phyloP scores from a whole-genome alignment of 441 rosid genomes.

The Aquilaria agallochum region DNA sequence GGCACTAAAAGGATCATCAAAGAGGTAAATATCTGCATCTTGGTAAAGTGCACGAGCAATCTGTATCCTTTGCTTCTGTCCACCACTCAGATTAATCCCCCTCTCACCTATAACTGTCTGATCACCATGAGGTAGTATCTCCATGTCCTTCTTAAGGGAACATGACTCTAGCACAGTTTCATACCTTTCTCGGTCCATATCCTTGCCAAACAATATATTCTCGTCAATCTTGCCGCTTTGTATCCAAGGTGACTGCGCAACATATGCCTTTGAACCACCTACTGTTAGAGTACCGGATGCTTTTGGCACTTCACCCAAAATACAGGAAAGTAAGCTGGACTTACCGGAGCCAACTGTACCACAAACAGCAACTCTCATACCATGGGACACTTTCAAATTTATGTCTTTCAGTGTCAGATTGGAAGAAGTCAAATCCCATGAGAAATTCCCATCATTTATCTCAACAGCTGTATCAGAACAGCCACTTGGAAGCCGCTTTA shows the following conservation, averaged over 20 bases:
- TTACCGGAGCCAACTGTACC: constrained; percentile 74
- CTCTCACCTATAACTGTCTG: constrained; percentile 86
- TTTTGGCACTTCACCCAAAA: constrained; percentile 57
- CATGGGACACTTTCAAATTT: constrained; percentile 34
- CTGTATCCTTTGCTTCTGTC: constrained; percentile 88
- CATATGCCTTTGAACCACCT: constrained; percentile 72
- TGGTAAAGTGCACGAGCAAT: constrained; percentile 88
- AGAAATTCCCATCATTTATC: constrained; percentile 42
- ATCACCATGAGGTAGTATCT: constrained; percentile 70
- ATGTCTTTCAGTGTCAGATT: constrained; percentile 39
- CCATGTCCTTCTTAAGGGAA: constrained; percentile 66
- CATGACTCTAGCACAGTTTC: constrained; percentile 64
- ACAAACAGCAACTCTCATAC: constrained; percentile 61
- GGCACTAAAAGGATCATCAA: constrained; percentile 92
- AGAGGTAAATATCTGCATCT: constrained; percentile 72
- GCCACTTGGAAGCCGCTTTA: constrained; percentile 37
- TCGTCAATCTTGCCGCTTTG: constrained; percentile 82
- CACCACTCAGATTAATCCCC: constrained; percentile 89
- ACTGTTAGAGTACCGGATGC: constrained; percentile 39
- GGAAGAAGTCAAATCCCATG: constrained; percentile 47
- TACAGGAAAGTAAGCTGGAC: constrained; percentile 54
- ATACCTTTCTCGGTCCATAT: constrained; percentile 64
- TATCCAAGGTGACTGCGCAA: constrained; percentile 92
- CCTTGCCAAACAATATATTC: constrained; percentile 71
- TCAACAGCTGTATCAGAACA: constrained; percentile 42